Percentiles rank a stretch among this genome's conserved stretches.
phyloP scores from a whole-genome alignment of 768 basidiomycete species.

The Porphyrellus cyaneotinctus region DNA sequence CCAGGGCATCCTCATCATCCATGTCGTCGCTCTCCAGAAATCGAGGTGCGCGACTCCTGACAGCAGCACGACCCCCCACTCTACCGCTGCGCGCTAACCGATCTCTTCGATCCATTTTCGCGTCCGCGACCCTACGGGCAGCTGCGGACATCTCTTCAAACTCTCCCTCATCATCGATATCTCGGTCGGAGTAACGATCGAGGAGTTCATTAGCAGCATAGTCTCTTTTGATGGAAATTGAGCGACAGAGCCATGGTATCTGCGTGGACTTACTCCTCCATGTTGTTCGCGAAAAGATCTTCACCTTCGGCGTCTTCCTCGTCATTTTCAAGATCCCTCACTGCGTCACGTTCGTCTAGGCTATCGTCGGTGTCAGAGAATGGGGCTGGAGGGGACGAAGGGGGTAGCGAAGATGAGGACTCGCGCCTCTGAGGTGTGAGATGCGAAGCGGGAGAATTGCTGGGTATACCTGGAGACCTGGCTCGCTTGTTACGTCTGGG shows the following conservation, averaged over 20 bases:
- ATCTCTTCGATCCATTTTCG: constrained; percentile 85
- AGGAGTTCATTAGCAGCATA: constrained; percentile 80
- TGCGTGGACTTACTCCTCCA: constrained; percentile 57
- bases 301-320: constrained; percentile 83
- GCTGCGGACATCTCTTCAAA: constrained; percentile 62
- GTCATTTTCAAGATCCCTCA: constrained; percentile 62
- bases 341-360: constrained; percentile 63
- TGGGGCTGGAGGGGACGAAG: constrained; percentile 76
- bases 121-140: constrained; percentile 78
- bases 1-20: constrained; percentile 72
- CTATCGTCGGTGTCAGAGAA: constrained; percentile 88
- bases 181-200: constrained; percentile 85
- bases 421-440: constrained; percentile 47
- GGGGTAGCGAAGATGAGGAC: constrained; percentile 75
- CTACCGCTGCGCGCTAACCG: constrained; percentile 62
- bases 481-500: constrained; percentile 61
- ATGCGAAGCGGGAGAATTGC: constrained; percentile 42
- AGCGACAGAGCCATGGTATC: constrained; percentile 4
- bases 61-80: constrained; percentile 68
- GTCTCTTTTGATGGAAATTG: constrained; percentile 48
- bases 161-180: constrained; percentile 78
- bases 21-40: constrained; percentile 83
- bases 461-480: constrained; percentile 50
- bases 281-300: constrained; percentile 83
- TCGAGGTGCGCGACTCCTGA: constrained; percentile 77